phyloP scores from a whole-genome alignment of 371 early-diverging fungal species.

The Haplosporangium sp. region DNA sequence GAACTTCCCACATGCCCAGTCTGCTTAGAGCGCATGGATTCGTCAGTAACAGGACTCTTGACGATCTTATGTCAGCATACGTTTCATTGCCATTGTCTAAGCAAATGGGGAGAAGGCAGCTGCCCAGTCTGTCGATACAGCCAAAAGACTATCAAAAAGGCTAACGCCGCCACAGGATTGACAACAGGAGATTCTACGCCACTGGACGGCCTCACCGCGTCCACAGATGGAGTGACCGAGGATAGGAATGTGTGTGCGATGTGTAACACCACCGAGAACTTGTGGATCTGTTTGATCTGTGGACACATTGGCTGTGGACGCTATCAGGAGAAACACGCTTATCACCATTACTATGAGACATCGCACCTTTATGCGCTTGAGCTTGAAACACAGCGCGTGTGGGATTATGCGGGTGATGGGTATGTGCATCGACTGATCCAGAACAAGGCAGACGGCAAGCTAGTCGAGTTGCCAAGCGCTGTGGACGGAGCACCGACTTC shows the following conservation, averaged over 20 bases:
- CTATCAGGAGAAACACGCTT: slow-evolving; percentile 87
- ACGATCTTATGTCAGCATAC: slow-evolving; percentile 95
- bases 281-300: slow-evolving; percentile 97
- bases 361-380: slow-evolving; percentile 90
- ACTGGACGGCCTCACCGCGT: slow-evolving; percentile 9
- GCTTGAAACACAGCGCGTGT: slow-evolving; percentile 93
- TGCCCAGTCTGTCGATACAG: slow-evolving; percentile 95
- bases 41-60: slow-evolving; percentile 81
- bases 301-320: slow-evolving; percentile 90
- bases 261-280: slow-evolving; percentile 77
- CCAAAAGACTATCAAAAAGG: slow-evolving; percentile 49
- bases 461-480: slow-evolving; percentile 87
- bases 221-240: slow-evolving; percentile 44
- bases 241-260: slow-evolving; percentile 71
- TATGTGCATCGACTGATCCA: slow-evolving; percentile 95
- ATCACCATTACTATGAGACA: slow-evolving; percentile 83
- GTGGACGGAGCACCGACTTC: slow-evolving; percentile 28
- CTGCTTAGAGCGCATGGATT: slow-evolving; percentile 93
- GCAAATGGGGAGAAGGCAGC: slow-evolving; percentile 90
- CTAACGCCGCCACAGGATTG: slow-evolving; percentile 1
- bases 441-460: slow-evolving; percentile 88
- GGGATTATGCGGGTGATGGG: slow-evolving; percentile 97
- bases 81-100: slow-evolving; percentile 90
- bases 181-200: not conserved
- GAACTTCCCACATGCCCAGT: slow-evolving; percentile 95